Conservation (phyloP, 2,329 filamentous ascomycete species). For the Colletotrichum gigasporum region DNA sequence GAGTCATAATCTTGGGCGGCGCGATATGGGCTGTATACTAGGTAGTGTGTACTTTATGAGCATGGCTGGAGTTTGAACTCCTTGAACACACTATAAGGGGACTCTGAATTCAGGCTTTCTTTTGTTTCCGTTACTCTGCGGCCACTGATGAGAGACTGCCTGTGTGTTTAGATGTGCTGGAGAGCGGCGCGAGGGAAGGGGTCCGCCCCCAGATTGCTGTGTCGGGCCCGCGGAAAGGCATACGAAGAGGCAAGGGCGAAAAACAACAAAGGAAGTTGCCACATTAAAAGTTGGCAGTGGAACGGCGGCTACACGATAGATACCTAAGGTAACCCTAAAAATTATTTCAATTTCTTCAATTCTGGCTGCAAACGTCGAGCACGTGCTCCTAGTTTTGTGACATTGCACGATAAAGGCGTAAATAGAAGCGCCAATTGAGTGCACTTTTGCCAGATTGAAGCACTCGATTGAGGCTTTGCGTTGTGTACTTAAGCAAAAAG, state of each 20-base stretch:
- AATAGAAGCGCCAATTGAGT: background rate
- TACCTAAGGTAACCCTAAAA: slow-evolving; percentile 19
- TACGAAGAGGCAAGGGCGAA: background rate
- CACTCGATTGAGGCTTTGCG: background rate
- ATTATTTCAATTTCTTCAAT: slow-evolving; percentile 10
- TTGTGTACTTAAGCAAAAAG: background rate
- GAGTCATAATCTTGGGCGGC: slow-evolving; percentile 31
- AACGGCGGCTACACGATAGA: slow-evolving; percentile 12
- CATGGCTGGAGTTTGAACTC: slow-evolving; percentile 26
- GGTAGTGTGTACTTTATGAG: slow-evolving; percentile 29
- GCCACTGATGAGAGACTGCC: slow-evolving; percentile 3
- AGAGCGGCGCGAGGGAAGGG: background rate
- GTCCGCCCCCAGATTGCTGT: background rate
- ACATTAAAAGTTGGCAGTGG: slow-evolving; percentile 1
- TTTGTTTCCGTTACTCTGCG: slow-evolving; percentile 25
- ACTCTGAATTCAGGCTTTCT: slow-evolving; percentile 31
- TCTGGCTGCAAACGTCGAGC: background rate
- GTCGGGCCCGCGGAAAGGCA: background rate
- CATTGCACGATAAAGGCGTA: background rate
- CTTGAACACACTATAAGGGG: slow-evolving; percentile 30
- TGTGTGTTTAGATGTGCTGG: slow-evolving; percentile 4
- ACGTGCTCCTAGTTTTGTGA: background rate
- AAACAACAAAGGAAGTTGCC: background rate
- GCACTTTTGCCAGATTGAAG: background rate
- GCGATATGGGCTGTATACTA: slow-evolving; percentile 33